Conservation (phyloP, 2,329 filamentous ascomycete genomes). For the Hymenoscyphus occultus region DNA sequence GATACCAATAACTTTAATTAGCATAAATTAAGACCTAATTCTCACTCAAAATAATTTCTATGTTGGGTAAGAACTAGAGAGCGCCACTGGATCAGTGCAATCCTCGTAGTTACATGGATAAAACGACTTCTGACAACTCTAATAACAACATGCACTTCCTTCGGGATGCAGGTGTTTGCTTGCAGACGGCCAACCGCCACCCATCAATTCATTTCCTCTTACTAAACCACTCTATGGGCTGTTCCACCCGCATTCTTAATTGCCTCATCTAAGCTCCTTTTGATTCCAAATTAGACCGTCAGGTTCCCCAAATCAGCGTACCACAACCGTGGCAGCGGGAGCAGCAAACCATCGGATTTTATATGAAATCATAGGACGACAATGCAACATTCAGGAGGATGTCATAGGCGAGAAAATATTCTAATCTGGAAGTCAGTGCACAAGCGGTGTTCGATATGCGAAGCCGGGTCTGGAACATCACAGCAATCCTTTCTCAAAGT, state of each 20-base stretch:
- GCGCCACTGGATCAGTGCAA: neutral
- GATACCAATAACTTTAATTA: too few relatives aligned
- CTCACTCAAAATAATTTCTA: neutral
- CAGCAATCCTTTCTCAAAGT: too few relatives aligned
- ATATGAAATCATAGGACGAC: neutral
- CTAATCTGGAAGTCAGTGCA: too few relatives aligned
- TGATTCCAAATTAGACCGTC: neutral
- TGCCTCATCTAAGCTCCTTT: neutral
- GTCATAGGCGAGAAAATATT: neutral
- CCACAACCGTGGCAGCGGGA: constrained; percentile 1
- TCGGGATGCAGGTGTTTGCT: neutral
- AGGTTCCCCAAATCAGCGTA: neutral
- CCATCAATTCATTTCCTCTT: neutral
- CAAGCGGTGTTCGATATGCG: too few relatives aligned
- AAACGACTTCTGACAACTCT: neutral
- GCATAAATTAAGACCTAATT: too few relatives aligned
- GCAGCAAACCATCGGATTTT: neutral
- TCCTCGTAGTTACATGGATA: constrained; percentile 4
- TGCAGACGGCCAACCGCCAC: neutral
- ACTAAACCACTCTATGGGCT: neutral
- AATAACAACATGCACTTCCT: neutral
- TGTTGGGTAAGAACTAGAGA: neutral
- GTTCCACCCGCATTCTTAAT: neutral
- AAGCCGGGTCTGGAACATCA: too few relatives aligned
- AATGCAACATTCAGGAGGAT: neutral